These are phyloP conservation scores for Trichomonas vaginalis DNA, from an alignment of 208 protist genomes.

Conservation along the genomic window DNA sequence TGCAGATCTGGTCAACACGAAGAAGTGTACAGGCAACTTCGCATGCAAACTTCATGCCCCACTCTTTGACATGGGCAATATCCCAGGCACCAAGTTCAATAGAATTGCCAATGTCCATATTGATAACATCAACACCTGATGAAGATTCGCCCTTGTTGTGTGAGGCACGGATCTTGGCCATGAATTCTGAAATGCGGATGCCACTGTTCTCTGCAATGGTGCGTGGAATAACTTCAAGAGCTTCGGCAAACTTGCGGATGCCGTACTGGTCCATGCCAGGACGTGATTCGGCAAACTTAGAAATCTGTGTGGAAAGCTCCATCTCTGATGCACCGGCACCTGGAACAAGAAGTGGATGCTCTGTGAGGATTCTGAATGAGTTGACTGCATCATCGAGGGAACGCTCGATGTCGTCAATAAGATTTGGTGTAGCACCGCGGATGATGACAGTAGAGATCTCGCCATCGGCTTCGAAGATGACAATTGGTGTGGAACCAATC, in stretches of 20 bases:
- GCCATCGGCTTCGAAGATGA: background rate
- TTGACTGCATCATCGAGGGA: constrained; percentile 84
- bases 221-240: constrained; percentile 74
- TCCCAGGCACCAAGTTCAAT: background rate
- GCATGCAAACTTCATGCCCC: background rate
- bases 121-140: constrained; percentile 68
- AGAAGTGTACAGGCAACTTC: background rate
- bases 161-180: constrained; percentile 62
- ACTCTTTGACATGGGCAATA: background rate
- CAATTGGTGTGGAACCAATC: constrained; percentile 64
- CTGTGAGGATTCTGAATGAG: constrained; percentile 71
- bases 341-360: constrained; percentile 65
- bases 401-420: constrained; percentile 79
- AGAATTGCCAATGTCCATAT: background rate
- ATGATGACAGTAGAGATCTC: constrained; percentile 89
- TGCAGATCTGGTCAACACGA: constrained; percentile 18
- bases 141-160: constrained; percentile 68
- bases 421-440: constrained; percentile 83
- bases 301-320: constrained; percentile 50
- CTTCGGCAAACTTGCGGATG: constrained; percentile 83
- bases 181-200: constrained; percentile 70
- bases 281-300: constrained; percentile 21
- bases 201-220: constrained; percentile 92
- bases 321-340: constrained; percentile 92
- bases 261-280: constrained; percentile 83